Conservation (phyloP, 306 rosid species). For the Astragalus membranaceus region DNA sequence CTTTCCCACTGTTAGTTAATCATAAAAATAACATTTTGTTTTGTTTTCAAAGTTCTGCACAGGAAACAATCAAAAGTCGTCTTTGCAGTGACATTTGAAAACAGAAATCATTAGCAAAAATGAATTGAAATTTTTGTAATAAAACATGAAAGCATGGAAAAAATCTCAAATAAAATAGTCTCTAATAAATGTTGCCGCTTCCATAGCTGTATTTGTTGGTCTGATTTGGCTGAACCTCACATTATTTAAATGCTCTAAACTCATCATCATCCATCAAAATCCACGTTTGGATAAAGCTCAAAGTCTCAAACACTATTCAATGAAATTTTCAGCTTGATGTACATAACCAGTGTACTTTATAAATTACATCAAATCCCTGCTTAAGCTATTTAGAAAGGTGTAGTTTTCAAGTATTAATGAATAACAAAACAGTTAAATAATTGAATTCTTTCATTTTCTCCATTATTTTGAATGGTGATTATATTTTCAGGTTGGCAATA, state of each 20-base stretch:
- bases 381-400: slow-evolving; percentile 10
- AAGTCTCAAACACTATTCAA: background rate
- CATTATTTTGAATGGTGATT: slow-evolving; percentile 1
- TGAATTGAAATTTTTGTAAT: background rate
- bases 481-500: slow-evolving; percentile 83
- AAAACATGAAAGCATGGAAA: too few relatives aligned
- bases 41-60: too few relatives aligned
- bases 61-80: background rate
- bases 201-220: background rate
- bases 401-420: background rate
- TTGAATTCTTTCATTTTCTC: background rate
- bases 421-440: background rate
- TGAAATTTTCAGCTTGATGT: background rate
- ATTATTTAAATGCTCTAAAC: background rate
- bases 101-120: too few relatives aligned
- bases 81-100: too few relatives aligned
- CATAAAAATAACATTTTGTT: too few relatives aligned
- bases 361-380: background rate
- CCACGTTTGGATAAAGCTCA: background rate
- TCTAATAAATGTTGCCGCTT: background rate
- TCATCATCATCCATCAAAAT: background rate
- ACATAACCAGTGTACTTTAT: background rate
- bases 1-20: too few relatives aligned
- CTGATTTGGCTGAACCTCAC: background rate
- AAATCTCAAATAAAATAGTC: background rate